These are phyloP conservation scores for Russula sp. DNA, from an alignment of 768 basidiomycete genomes.

Conservation along the genomic window DNA sequence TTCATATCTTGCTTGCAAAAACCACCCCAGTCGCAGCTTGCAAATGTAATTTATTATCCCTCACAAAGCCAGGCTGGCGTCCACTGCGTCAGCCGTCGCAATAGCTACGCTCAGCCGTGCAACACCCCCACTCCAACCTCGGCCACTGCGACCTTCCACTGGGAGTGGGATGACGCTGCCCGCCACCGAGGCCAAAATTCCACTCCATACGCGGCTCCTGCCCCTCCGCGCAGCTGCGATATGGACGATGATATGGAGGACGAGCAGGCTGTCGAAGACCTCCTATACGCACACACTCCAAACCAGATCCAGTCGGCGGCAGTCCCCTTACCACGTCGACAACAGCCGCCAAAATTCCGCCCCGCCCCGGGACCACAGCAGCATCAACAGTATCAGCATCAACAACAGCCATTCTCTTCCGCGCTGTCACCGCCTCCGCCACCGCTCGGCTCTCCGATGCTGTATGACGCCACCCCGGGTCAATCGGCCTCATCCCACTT, in stretches of 20 bases:
- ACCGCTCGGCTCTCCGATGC: not conserved
- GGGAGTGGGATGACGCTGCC: slow-evolving; percentile 25
- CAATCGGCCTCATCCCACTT: slow-evolving; percentile 29
- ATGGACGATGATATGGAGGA: slow-evolving; percentile 38
- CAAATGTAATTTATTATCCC: slow-evolving; percentile 37
- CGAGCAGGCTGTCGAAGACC: slow-evolving; percentile 39
- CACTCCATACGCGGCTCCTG: slow-evolving; percentile 17
- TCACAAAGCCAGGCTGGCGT: slow-evolving; percentile 22
- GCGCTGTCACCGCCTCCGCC: slow-evolving; percentile 10
- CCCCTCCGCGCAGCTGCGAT: slow-evolving; percentile 23
- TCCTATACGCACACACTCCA: slow-evolving; percentile 33
- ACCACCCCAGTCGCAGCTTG: slow-evolving; percentile 36
- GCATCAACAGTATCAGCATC: not conserved
- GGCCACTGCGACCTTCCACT: slow-evolving; percentile 27
- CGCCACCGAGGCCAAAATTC: slow-evolving; percentile 4
- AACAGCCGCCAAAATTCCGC: slow-evolving; percentile 12
- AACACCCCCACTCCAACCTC: slow-evolving; percentile 33
- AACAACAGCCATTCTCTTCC: slow-evolving; percentile 24
- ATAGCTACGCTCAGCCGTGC: slow-evolving; percentile 34
- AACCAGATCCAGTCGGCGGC: not conserved
- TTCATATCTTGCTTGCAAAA: not conserved
- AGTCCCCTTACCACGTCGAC: slow-evolving; percentile 6
- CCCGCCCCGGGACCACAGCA: not conserved
- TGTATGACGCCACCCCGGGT: slow-evolving; percentile 13
- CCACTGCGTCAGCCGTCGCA: slow-evolving; percentile 27